phyloP scores from a whole-genome alignment of 805 yeast species.

The Nakazawaea anatomiae region DNA sequence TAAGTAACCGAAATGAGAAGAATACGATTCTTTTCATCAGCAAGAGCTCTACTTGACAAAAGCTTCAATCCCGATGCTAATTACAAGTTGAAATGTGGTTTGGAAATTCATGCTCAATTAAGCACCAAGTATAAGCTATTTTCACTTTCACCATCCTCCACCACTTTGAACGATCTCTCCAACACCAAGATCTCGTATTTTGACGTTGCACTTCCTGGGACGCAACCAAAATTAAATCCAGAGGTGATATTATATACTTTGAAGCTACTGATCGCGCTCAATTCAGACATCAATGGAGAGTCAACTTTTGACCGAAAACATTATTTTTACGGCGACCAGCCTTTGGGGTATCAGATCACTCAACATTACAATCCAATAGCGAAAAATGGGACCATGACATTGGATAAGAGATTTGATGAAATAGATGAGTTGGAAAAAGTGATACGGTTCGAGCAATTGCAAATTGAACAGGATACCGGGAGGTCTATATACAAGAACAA shows the following conservation, averaged over 20 bases:
- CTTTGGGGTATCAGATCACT: slow-evolving; percentile 92
- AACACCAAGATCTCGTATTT: slow-evolving; percentile 70
- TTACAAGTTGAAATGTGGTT: slow-evolving; percentile 62
- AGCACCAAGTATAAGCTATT: slow-evolving; percentile 72
- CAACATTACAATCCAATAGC: slow-evolving; percentile 84
- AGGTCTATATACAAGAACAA: slow-evolving; percentile 54
- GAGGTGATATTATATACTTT: slow-evolving; percentile 69
- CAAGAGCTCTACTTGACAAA: not conserved
- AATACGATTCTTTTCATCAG: not conserved
- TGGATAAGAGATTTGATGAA: slow-evolving; percentile 50
- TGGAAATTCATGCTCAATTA: slow-evolving; percentile 91
- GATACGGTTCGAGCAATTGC: slow-evolving; percentile 73
- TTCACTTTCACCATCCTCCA: slow-evolving; percentile 50
- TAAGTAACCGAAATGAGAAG: not conserved
- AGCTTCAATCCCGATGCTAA: not conserved
- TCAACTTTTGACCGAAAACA: slow-evolving; percentile 91
- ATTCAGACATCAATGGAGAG: slow-evolving; percentile 45
- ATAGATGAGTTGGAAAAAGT: slow-evolving; percentile 33
- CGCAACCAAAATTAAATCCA: slow-evolving; percentile 77
- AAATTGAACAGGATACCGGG: slow-evolving; percentile 94
- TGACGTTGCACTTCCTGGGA: slow-evolving; percentile 88
- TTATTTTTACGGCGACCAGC: slow-evolving; percentile 95
- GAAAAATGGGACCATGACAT: slow-evolving; percentile 48
- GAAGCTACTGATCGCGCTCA: slow-evolving; percentile 65
- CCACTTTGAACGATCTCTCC: slow-evolving; percentile 24